Evolutionary conservation across 1,284 basidiomycete species (phyloP).

Genomic region (Laetiporus sulphureus): DNA sequence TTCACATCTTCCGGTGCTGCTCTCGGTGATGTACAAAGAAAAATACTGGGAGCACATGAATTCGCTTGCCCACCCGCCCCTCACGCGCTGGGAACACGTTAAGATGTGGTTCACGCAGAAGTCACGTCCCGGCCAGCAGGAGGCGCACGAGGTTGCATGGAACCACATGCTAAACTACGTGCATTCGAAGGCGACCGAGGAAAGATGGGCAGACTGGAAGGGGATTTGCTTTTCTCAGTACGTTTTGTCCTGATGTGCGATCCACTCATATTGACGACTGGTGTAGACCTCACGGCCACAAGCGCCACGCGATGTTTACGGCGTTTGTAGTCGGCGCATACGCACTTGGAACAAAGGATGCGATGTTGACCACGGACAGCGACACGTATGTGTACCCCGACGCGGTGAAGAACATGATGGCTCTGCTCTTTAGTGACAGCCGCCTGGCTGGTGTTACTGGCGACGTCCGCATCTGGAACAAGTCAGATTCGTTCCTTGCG

Average conservation of each 20-base stretch:
- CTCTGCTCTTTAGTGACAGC: conserved; percentile 14
- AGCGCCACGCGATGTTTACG: conserved; percentile 21
- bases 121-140: conserved; percentile 9
- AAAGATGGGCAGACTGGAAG: conserved; percentile 15
- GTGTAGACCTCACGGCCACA: conserved; percentile 16
- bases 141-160: conserved; percentile 13
- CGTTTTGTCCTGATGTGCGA: not conserved
- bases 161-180: conserved; percentile 14
- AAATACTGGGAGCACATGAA: conserved; percentile 14
- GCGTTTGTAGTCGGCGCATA: conserved; percentile 17
- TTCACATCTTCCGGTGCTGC: conserved; percentile 14
- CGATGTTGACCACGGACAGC: conserved; percentile 18
- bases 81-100: conserved; percentile 10
- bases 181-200: conserved; percentile 10
- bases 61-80: conserved; percentile 4
- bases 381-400: conserved; percentile 17
- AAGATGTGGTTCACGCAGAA: conserved; percentile 13
- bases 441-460: conserved; percentile 17
- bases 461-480: conserved; percentile 19
- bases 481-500: conserved; percentile 16
- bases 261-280: not conserved
- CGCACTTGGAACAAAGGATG: conserved; percentile 17
- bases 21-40: conserved; percentile 16
- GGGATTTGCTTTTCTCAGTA: conserved; percentile 19
- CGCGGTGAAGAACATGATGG: conserved; percentile 15